These are phyloP conservation scores for Styphnolobium japonicum DNA, from an alignment of 306 rosid species.

Conservation along the genomic window DNA sequence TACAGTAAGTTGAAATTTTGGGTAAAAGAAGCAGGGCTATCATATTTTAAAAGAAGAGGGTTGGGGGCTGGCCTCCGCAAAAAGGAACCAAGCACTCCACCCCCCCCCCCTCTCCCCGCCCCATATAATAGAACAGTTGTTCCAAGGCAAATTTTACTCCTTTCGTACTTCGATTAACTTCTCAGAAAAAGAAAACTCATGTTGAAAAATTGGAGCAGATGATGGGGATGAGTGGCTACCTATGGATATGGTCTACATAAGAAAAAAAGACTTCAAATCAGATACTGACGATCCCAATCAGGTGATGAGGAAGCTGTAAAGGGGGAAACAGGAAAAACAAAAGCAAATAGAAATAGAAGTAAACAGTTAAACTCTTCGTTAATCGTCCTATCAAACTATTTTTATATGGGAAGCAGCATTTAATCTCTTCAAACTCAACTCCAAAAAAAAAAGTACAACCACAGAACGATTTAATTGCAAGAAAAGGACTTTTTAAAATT, in stretches of 20 bases:
- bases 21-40: not conserved
- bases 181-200: not conserved
- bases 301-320: not conserved
- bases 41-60: not conserved
- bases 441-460: not conserved
- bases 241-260: not conserved
- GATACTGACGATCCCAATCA: not conserved
- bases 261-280: not conserved
- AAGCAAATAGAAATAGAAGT: not conserved
- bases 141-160: not conserved
- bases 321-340: not conserved
- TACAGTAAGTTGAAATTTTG: not conserved
- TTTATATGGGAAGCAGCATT: too few species aligned
- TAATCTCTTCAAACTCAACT: not conserved
- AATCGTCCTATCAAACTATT: too few species aligned
- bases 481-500: not conserved
- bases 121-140: not conserved
- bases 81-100: not conserved
- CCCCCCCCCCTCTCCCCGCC: too few species aligned
- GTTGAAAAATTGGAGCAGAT: not conserved
- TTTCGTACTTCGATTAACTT: not conserved
- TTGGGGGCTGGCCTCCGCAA: not conserved
- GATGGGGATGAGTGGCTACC: not conserved
- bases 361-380: not conserved
- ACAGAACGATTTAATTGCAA: not conserved